Percentiles rank a stretch among this genome's conserved stretches.
These are phyloP conservation scores for Globisporangium takayamanum DNA, from an alignment of 352 stramenopile species.

Conservation along the genomic window DNA sequence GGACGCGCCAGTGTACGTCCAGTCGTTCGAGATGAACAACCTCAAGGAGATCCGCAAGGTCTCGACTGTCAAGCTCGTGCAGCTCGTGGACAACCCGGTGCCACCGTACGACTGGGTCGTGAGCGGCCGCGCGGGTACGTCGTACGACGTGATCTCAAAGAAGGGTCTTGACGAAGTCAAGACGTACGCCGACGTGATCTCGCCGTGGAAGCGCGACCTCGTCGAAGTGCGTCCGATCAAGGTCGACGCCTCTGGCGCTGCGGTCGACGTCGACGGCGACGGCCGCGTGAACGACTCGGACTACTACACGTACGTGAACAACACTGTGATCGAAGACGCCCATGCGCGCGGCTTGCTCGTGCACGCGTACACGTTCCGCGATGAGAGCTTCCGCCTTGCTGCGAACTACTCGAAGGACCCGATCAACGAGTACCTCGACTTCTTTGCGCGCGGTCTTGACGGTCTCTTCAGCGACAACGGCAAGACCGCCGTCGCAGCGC, in stretches of 20 bases:
- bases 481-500: constrained; percentile 41
- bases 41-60: constrained; percentile 55
- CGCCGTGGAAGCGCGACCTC: constrained; percentile 81
- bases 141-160: constrained; percentile 45
- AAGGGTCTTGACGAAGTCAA: constrained; percentile 51
- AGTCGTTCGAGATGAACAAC: constrained; percentile 76
- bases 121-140: constrained; percentile 44
- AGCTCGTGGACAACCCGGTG: constrained; percentile 24
- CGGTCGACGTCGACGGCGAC: constrained; percentile 61
- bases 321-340: constrained; percentile 41
- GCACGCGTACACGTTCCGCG: constrained; percentile 59
- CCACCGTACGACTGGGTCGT: constrained; percentile 64
- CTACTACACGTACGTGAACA: constrained; percentile 38
- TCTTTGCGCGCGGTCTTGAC: constrained; percentile 57
- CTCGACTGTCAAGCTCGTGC: constrained; percentile 70
- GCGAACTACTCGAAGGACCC: constrained; percentile 61
- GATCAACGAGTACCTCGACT: constrained; percentile 51
- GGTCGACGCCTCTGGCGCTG: constrained; percentile 29
- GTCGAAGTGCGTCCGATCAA: constrained; percentile 41
- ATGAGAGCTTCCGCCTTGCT: constrained; percentile 56
- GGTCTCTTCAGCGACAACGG: constrained; percentile 58
- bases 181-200: constrained; percentile 65
- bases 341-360: constrained; percentile 52
- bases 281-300: constrained; percentile 50
- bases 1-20: constrained; percentile 58